These are phyloP conservation scores for Penicillium expansum DNA, from an alignment of 2,329 filamentous ascomycete genomes.

Conservation along the genomic window DNA sequence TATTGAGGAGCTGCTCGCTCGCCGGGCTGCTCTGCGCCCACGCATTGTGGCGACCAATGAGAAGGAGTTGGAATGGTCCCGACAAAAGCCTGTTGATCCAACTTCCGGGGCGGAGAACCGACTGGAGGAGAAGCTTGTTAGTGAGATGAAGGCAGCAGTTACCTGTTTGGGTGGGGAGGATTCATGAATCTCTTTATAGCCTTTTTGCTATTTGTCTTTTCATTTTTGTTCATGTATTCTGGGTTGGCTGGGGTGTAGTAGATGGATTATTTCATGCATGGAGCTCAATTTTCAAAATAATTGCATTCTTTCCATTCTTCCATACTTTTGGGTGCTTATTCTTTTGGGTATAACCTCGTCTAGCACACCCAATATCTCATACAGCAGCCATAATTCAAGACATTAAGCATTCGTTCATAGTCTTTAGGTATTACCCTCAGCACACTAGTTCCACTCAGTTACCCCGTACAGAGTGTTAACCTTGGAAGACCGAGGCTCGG, in stretches of 20 bases:
- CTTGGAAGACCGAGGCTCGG: conserved; percentile 10
- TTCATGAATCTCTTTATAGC: conserved; percentile 24
- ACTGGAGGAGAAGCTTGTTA: conserved; percentile 73
- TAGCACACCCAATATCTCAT: not conserved
- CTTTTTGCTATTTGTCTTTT: conserved; percentile 11
- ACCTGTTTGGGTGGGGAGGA: conserved; percentile 43
- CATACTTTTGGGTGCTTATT: not conserved
- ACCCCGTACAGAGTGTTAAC: not conserved
- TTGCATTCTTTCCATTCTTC: not conserved
- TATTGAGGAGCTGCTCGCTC: conserved; percentile 75
- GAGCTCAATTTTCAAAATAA: conserved; percentile 1
- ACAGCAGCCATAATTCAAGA: too few species aligned
- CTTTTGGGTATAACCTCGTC: too few species aligned
- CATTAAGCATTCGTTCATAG: not conserved
- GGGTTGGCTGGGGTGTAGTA: conserved; percentile 17
- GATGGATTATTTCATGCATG: conserved; percentile 13
- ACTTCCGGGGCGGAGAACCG: conserved; percentile 56
- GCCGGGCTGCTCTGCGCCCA: conserved; percentile 66
- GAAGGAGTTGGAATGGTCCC: conserved; percentile 64
- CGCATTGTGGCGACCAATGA: conserved; percentile 70
- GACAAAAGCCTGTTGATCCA: conserved; percentile 41
- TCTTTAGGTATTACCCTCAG: not conserved
- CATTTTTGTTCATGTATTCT: conserved; percentile 10
- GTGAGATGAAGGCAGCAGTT: conserved; percentile 60
- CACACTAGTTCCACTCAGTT: not conserved